These are phyloP conservation scores for Hypoxylon sp. DNA, from an alignment of 2,329 filamentous ascomycete species.

Conservation along the genomic window DNA sequence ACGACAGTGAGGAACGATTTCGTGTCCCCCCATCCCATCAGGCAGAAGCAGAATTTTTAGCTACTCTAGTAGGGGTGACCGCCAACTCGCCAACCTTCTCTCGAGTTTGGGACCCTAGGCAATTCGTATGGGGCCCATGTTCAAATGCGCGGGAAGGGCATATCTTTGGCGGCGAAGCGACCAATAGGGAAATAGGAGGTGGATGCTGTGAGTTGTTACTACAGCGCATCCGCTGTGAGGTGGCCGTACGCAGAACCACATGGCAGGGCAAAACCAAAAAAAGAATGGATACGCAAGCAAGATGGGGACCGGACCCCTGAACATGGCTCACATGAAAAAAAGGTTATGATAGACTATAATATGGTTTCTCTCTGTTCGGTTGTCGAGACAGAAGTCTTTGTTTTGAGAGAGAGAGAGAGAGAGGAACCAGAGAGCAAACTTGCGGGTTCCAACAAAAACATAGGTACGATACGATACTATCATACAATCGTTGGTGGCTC, in stretches of 20 bases:
- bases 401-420: constrained; percentile 5
- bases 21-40: constrained; percentile 11
- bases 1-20: constrained; percentile 6
- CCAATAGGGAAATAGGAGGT: too few relatives aligned
- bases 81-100: constrained; percentile 18
- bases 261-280: constrained; percentile 26
- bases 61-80: too few relatives aligned
- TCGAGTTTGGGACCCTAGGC: too few relatives aligned
- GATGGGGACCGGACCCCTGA: constrained; percentile 9
- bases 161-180: not conserved
- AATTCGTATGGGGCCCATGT: too few relatives aligned
- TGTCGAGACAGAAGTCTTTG: too few relatives aligned
- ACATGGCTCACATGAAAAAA: constrained; percentile 3
- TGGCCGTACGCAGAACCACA: constrained; percentile 20
- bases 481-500: too few relatives aligned
- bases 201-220: too few relatives aligned
- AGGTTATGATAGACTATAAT: constrained; percentile 16
- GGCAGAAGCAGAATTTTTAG: too few relatives aligned
- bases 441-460: constrained; percentile 3
- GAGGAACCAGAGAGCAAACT: constrained; percentile 10
- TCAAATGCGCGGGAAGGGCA: too few relatives aligned
- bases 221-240: constrained; percentile 28
- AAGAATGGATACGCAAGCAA: too few relatives aligned
- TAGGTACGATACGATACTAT: too few relatives aligned
- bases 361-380: constrained; percentile 7